Evolutionary conservation across 345 rosid genomes (phyloP).

Genomic region (Draba incana): DNA sequence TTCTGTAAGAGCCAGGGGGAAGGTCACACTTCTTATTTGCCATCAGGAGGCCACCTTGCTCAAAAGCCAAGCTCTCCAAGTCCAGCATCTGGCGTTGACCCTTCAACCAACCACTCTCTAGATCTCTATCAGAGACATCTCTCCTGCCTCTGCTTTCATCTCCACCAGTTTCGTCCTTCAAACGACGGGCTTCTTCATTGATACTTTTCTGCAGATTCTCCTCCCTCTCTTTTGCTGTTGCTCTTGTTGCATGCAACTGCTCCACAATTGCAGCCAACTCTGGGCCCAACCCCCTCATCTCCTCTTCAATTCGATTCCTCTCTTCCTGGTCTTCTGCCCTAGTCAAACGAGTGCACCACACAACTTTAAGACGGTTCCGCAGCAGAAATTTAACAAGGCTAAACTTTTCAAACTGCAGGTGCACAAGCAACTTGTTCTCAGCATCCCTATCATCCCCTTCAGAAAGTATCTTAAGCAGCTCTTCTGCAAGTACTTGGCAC

Average conservation of each 20-base stretch:
- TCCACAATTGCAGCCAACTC: conserved; percentile 77
- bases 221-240: conserved; percentile 96
- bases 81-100: conserved; percentile 88
- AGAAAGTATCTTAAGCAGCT: conserved; percentile 82
- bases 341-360: conserved; percentile 96
- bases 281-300: conserved; percentile 71
- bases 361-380: conserved; percentile 74
- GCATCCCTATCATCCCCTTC: conserved; percentile 88
- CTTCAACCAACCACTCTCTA: conserved; percentile 76
- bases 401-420: conserved; percentile 69
- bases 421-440: conserved; percentile 66
- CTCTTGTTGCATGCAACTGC: conserved; percentile 94
- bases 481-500: conserved; percentile 92
- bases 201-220: conserved; percentile 90
- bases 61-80: conserved; percentile 75
- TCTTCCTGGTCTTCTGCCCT: conserved; percentile 90
- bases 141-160: conserved; percentile 66
- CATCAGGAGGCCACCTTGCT: conserved; percentile 88
- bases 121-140: conserved; percentile 67
- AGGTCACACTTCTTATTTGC: conserved; percentile 89
- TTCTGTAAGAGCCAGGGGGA: conserved; percentile 74
- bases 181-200: conserved; percentile 89
- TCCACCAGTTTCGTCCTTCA: conserved; percentile 77
- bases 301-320: conserved; percentile 78
- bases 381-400: conserved; percentile 73